Evolutionary conservation across 148 eudicot genomes (phyloP).

Genomic region (Pouteria glomerata): DNA sequence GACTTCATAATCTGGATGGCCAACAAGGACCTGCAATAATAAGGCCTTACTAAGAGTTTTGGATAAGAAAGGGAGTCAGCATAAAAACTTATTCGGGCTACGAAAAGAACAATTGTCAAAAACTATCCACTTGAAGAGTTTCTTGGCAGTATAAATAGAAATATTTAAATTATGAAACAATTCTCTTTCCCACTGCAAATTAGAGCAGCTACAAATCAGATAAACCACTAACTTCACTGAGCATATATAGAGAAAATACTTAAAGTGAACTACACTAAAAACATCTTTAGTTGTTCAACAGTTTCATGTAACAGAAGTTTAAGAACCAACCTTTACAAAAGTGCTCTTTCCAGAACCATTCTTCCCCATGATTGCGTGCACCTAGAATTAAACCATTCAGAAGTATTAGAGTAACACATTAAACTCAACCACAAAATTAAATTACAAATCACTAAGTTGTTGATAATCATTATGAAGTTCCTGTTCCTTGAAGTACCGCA

Average conservation of each 20-base stretch:
- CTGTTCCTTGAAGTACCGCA: too few species aligned
- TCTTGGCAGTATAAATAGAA: too few species aligned
- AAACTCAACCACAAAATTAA: not conserved
- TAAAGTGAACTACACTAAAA: not conserved
- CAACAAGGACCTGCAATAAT: slow-evolving; percentile 73
- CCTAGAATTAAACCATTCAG: slow-evolving; percentile 34
- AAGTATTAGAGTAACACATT: slow-evolving; percentile 9
- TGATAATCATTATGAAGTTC: too few species aligned
- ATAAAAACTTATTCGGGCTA: not conserved
- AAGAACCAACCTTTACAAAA: slow-evolving; percentile 72
- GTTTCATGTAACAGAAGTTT: not conserved
- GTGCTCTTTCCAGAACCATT: slow-evolving; percentile 99
- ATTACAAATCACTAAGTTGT: not conserved
- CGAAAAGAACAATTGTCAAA: not conserved
- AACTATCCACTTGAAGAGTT: not conserved
- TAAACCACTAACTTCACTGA: not conserved
- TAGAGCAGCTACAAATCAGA: not conserved
- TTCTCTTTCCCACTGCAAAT: not conserved
- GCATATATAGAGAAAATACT: not conserved
- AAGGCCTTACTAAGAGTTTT: not conserved
- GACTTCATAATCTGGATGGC: slow-evolving; percentile 96
- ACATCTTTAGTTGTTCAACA: not conserved
- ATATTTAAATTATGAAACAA: too few species aligned
- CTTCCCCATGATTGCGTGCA: slow-evolving; percentile 96
- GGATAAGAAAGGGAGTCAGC: not conserved